Evolutionary conservation across 106 monocot genomes (phyloP).

Genomic region (Platanthera guangdongensis): DNA sequence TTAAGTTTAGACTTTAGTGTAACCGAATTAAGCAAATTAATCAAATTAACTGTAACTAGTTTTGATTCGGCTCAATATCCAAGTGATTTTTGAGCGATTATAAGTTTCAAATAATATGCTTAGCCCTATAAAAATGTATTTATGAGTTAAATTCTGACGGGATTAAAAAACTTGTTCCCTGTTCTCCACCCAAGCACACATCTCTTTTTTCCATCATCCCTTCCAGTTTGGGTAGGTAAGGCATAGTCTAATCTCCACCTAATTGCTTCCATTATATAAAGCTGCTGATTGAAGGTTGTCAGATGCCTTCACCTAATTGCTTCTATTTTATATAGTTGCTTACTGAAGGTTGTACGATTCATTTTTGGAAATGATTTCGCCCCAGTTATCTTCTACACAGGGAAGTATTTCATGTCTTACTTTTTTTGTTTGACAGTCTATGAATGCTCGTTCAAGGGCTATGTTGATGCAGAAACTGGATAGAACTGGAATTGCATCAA

Average conservation of each 20-base stretch:
- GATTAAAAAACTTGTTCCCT: too few species aligned
- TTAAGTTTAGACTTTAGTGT: too few species aligned
- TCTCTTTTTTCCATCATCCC: background rate
- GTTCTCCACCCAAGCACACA: background rate
- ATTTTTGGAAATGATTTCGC: background rate
- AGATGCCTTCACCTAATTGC: background rate
- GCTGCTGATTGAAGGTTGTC: too few species aligned
- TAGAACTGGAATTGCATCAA: conserved; percentile 25
- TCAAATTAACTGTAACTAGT: too few species aligned
- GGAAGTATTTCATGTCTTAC: background rate
- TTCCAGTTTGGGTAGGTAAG: background rate
- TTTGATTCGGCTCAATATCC: too few species aligned
- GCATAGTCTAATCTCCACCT: background rate
- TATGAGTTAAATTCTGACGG: too few species aligned
- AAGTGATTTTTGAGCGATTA: too few species aligned
- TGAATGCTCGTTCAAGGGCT: conserved; percentile 29
- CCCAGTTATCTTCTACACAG: background rate
- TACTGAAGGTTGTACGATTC: background rate
- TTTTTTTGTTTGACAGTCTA: conserved; percentile 16
- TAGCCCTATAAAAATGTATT: too few species aligned
- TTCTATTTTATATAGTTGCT: background rate
- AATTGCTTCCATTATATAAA: background rate
- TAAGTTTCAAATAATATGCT: too few species aligned
- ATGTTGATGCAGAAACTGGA: conserved; percentile 30
- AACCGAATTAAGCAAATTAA: too few species aligned